A percentile compares a stretch with the other conserved stretches of the same genome.
phyloP scores from a whole-genome alignment of 2,329 filamentous ascomycete species.

The Aspergillus sp. region DNA sequence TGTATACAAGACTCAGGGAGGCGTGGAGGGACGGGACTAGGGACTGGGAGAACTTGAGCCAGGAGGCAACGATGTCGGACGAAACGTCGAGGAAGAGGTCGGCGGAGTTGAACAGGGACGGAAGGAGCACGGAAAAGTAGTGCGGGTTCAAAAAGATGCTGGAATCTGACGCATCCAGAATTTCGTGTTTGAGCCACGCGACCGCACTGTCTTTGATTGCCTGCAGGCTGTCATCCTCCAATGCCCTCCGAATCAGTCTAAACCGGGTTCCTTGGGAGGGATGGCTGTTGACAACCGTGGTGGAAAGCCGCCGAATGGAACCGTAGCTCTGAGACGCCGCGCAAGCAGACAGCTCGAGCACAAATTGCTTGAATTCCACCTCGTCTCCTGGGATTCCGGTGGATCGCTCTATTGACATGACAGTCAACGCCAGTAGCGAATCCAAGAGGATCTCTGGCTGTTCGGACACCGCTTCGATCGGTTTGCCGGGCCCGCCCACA shows the following conservation, averaged over 20 bases:
- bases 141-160: constrained; percentile 27
- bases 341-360: constrained; percentile 38
- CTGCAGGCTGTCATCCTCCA: constrained; percentile 46
- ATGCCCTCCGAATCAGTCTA: constrained; percentile 45
- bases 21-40: constrained; percentile 43
- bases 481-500: constrained; percentile 34
- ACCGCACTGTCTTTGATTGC: constrained; percentile 50
- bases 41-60: constrained; percentile 43
- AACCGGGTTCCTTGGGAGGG: constrained; percentile 43
- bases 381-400: constrained; percentile 39
- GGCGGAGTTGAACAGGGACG: constrained; percentile 43
- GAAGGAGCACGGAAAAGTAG: constrained; percentile 37
- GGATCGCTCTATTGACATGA: constrained; percentile 41
- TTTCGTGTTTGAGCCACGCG: constrained; percentile 53
- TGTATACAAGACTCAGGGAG: constrained; percentile 50
- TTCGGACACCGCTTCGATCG: constrained; percentile 30
- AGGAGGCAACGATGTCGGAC: constrained; percentile 30
- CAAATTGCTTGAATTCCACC: constrained; percentile 44
- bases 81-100: constrained; percentile 32
- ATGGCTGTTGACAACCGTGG: constrained; percentile 40
- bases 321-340: constrained; percentile 26
- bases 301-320: constrained; percentile 29
- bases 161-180: constrained; percentile 32
- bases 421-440: constrained; percentile 43
- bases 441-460: constrained; percentile 47